Evolutionary conservation across 2,329 filamentous ascomycete genomes (phyloP).

Genomic region (Cytospora piceae): DNA sequence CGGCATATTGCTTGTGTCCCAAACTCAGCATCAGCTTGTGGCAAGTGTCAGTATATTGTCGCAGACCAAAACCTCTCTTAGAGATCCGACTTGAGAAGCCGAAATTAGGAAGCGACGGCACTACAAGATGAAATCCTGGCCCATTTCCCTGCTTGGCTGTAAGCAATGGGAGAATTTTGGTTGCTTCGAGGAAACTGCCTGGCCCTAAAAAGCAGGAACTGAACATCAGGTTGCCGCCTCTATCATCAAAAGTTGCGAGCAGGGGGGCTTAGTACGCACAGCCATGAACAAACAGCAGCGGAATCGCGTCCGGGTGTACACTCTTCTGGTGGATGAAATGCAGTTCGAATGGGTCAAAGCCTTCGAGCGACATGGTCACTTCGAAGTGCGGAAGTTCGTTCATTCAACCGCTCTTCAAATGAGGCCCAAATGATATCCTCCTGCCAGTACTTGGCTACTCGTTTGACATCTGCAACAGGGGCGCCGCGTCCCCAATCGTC

Average conservation of each 20-base stretch:
- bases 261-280: conserved; percentile 33
- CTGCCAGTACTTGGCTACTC: conserved; percentile 61
- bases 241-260: not conserved
- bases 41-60: conserved; percentile 39
- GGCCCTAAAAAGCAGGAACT: conserved; percentile 35
- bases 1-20: conserved; percentile 45
- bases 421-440: conserved; percentile 63
- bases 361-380: conserved; percentile 56
- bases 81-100: conserved; percentile 42
- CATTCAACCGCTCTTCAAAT: conserved; percentile 64
- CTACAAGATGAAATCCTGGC: conserved; percentile 51
- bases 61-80: conserved; percentile 39
- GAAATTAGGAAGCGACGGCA: conserved; percentile 48
- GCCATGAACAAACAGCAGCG: conserved; percentile 47
- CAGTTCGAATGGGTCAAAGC: conserved; percentile 62
- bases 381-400: conserved; percentile 65
- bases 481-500: conserved; percentile 58
- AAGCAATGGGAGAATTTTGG: conserved; percentile 41
- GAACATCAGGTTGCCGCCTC: not conserved
- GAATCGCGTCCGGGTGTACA: conserved; percentile 40
- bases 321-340: conserved; percentile 64
- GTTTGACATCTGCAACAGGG: conserved; percentile 61
- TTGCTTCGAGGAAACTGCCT: conserved; percentile 45
- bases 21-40: conserved; percentile 46
- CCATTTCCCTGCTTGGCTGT: conserved; percentile 34